Evolutionary conservation across 305 asterid genomes (phyloP), one percentile per base, ranked within the genome.

Genomic region (Fraxinus xanthoxyloides): DNA sequence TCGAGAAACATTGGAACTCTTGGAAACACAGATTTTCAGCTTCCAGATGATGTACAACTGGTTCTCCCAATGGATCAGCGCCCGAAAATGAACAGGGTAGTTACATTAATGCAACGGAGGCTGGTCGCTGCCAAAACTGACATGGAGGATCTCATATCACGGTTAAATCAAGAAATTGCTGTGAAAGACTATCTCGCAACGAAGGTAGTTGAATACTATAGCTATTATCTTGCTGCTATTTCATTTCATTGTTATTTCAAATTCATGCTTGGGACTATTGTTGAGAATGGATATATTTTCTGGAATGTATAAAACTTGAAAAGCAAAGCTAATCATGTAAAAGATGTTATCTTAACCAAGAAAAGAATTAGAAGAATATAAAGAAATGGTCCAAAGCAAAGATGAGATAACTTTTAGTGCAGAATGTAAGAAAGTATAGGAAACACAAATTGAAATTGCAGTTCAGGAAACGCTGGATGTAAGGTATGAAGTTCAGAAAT

Each of bases 131-230:
- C 99, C 77, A 97, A 90, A 88, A 92, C 98, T 67, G 99, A 97
- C 83, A 97, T 97, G 98, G 99, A 97, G 91, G 98, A 97, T 93
- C 98, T 96, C 81, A 89, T 94, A 79, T 93, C 98, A 7, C 92
- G 99, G 87, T 88, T 96, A 91, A 91, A 93, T 87, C 99, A 94
- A 85, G 99, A 96, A 90, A 88, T 89, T 77, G 92, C 98, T 75
- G 97, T 91, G 87, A 97, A 94, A 90, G 97, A 94, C 81, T 97
- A 94, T 87, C 97, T 97, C 67, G 77, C 95, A 19, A 92, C 98
- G 51, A 97, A 97, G 98, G 65, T 56, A 56, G 26, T 56, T 26
- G 56, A 46, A 46, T 19, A 46, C 56, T 13, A 46, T 46, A 46
- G 56, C 56, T 46, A 46, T 46, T 46, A 46, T 46, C 56, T 46